Base-by-base conservation (phyloP, 495 filamentous ascomycete species). In the Parmelia sp. region DNA sequence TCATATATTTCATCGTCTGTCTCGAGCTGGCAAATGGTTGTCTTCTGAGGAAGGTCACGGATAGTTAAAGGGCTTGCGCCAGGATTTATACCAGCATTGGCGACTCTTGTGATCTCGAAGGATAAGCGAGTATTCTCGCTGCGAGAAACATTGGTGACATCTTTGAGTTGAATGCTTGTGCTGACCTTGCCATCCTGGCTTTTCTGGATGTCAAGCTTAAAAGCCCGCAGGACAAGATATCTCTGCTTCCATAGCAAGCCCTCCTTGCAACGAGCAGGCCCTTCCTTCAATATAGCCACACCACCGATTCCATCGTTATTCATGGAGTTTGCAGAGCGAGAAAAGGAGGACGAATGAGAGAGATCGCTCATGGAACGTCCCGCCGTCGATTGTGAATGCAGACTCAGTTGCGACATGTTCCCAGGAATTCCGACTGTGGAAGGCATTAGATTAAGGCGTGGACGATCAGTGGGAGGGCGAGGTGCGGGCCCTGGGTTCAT, bases 401-500 rank as follows among this genome's bases (percentile, higher is more conserved):
- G 71, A 65, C 76, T 86, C 77, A 92, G 80, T 70, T 87, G 87
- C 42, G 85, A 84, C 80, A 92, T 91, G 71, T 88, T 92, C 47
- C 88, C 88, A 44, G 90, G 88, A 45, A 90, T 81, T 69, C 84
- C 89, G 63, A 80, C 78, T 64, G 81, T 86, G 40, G 81, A 78
- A 58, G 89, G 86, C 51, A 88, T 92, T 33, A 92, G 78, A 62
- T 86, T 86, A 65, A 96, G 84, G 67, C 88, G 88, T 62, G 91
- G 89, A 64, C 89, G 87, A 69, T 93, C 89, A 45, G 85, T 87
- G 19, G 94, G 94, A 56, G 94, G 94, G 66, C 88, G 86, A 53
- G 94, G 94, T 62, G 94, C 93, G 56, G 94, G 93, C 57, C 94
- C 91, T 63, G 94, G 92, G 72, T 97, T 97, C 89, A 97, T 94